A percentile compares a stretch with the other conserved stretches of the same genome.
phyloP scores from a whole-genome alignment of 805 yeast genomes.

The Allodekkera sacchari region DNA sequence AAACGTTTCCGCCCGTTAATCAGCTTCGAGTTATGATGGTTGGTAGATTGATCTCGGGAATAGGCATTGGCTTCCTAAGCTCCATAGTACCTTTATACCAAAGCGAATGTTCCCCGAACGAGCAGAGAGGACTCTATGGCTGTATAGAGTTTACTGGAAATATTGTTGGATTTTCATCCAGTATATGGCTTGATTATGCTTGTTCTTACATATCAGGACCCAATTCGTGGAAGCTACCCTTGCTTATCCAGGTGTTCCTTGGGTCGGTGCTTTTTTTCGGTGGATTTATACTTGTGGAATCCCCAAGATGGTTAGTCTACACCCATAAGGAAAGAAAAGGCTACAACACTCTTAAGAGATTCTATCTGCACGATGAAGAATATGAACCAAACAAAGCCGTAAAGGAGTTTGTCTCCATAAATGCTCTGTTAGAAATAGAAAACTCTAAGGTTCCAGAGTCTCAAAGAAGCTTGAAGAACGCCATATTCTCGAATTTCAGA shows the following conservation, averaged over 20 bases:
- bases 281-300: constrained; percentile 71
- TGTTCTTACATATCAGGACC: constrained; percentile 58
- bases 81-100: constrained; percentile 85
- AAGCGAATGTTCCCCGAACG: constrained; percentile 81
- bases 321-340: constrained; percentile 59
- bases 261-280: constrained; percentile 63
- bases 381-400: constrained; percentile 1
- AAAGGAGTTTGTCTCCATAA: background rate
- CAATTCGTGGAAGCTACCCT: constrained; percentile 71
- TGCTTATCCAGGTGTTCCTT: constrained; percentile 64
- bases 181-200: constrained; percentile 82
- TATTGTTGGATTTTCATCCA: constrained; percentile 68
- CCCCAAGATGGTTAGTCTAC: constrained; percentile 82
- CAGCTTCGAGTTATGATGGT: constrained; percentile 43
- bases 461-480: constrained; percentile 13
- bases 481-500: constrained; percentile 20
- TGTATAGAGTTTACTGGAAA: constrained; percentile 87
- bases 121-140: constrained; percentile 76
- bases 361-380: constrained; percentile 23
- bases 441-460: constrained; percentile 10
- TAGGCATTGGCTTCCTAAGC: constrained; percentile 81
- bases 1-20: constrained; percentile 42
- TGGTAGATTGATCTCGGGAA: constrained; percentile 72
- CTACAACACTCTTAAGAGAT: constrained; percentile 25
- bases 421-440: constrained; percentile 1